Evolutionary conservation across 1,139 yeast genomes (phyloP).

Genomic region (Kodamaea plutei): DNA sequence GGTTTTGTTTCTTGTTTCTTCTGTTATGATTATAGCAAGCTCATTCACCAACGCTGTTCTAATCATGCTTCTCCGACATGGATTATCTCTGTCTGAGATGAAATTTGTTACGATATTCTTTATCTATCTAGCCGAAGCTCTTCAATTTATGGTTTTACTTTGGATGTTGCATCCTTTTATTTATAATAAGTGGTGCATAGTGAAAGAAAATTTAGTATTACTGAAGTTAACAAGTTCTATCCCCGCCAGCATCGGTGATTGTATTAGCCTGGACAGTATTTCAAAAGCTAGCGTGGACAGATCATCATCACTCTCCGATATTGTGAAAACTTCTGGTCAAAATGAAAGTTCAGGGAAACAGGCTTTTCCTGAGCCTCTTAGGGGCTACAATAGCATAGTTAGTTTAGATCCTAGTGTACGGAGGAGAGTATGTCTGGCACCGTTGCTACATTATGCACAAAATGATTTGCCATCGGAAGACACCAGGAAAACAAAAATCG

Average conservation of each 20-base stretch:
- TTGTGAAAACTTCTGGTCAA: too few relatives aligned
- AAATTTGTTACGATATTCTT: not conserved
- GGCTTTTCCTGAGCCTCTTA: too few relatives aligned
- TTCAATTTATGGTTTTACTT: not conserved
- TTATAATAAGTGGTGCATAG: not conserved
- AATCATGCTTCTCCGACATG: not conserved
- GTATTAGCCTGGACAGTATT: not conserved
- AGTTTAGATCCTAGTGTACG: too few relatives aligned
- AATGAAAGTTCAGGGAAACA: not conserved
- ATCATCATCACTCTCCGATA: not conserved
- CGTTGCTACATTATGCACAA: too few relatives aligned
- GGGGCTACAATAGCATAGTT: too few relatives aligned
- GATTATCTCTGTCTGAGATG: not conserved
- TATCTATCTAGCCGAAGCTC: not conserved
- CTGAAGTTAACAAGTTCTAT: not conserved
- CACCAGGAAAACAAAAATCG: too few relatives aligned
- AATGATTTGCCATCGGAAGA: too few relatives aligned
- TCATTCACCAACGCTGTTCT: conserved; percentile 1
- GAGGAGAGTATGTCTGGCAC: too few relatives aligned
- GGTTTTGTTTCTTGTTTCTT: not conserved
- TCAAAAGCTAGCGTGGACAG: not conserved
- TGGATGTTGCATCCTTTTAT: not conserved
- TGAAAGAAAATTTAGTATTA: not conserved
- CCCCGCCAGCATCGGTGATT: not conserved
- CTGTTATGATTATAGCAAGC: conserved; percentile 1